Percentiles rank a stretch among this genome's conserved stretches.
Conservation (phyloP, 176 grass and related monocot genomes). For the Poa pratensis region DNA sequence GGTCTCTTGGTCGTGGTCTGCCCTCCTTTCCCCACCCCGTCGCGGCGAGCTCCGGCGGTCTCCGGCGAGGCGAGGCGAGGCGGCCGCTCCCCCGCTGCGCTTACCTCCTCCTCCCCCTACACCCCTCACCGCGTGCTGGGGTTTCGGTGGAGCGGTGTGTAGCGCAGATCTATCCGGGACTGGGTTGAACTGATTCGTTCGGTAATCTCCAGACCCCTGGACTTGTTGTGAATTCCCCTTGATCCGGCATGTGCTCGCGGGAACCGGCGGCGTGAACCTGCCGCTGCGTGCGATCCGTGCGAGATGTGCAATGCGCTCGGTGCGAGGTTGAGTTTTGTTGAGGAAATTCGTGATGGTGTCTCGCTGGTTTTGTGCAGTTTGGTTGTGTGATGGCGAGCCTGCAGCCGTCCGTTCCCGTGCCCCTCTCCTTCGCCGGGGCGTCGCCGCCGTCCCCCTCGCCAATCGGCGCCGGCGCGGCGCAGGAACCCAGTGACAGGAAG, state of each 20-base stretch:
- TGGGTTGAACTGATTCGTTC: neutral
- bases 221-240: neutral
- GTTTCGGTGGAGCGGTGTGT: neutral
- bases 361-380: slow-evolving; percentile 31
- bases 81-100: neutral
- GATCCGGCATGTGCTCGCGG: neutral
- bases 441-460: slow-evolving; percentile 57
- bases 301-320: neutral
- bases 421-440: slow-evolving; percentile 56
- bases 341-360: neutral
- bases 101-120: neutral
- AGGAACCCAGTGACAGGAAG: slow-evolving; percentile 67
- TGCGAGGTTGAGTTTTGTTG: neutral
- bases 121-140: neutral
- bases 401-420: slow-evolving; percentile 56
- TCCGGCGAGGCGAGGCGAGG: neutral
- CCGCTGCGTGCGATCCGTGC: neutral
- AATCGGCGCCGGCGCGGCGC: slow-evolving; percentile 14
- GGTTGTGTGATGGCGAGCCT: slow-evolving; percentile 67
- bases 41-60: slow-evolving; percentile 7
- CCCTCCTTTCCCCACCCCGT: neutral
- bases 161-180: neutral
- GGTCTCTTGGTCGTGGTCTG: neutral
- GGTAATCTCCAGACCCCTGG: slow-evolving; percentile 12
- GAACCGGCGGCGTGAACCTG: neutral